phyloP scores from a whole-genome alignment of 2,329 filamentous ascomycete genomes.

The Hypomyces perniciosus region DNA sequence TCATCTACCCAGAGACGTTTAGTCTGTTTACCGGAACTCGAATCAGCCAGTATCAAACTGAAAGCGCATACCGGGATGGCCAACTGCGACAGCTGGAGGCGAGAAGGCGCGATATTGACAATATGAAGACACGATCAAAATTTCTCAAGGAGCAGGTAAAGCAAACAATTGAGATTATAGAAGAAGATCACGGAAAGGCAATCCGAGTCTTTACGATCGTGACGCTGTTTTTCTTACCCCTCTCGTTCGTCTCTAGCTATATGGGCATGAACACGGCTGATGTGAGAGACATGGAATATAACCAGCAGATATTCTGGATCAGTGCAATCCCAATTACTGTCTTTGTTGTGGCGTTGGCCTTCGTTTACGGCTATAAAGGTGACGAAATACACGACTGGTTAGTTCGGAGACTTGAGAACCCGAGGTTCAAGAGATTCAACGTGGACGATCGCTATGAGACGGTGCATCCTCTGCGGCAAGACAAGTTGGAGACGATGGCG shows the following conservation, averaged over 20 bases:
- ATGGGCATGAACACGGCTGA: constrained; percentile 42
- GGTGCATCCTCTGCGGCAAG: too few species aligned
- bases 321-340: constrained; percentile 33
- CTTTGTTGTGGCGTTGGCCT: too few species aligned
- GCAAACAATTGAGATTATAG: constrained; percentile 21
- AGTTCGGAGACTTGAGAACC: too few species aligned
- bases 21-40: too few species aligned
- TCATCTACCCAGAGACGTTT: background rate
- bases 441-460: too few species aligned
- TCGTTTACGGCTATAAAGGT: too few species aligned
- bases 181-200: constrained; percentile 26
- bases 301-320: constrained; percentile 37
- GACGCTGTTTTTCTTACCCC: constrained; percentile 33
- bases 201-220: constrained; percentile 35
- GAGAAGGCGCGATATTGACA: background rate
- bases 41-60: too few species aligned
- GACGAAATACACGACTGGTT: too few species aligned
- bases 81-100: background rate
- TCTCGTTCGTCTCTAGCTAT: constrained; percentile 21
- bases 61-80: background rate
- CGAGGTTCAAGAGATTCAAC: too few species aligned
- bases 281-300: constrained; percentile 32
- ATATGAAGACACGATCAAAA: constrained; percentile 1
- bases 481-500: too few species aligned
- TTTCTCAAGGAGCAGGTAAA: constrained; percentile 14